Evolutionary conservation across 805 yeast genomes (phyloP).

Genomic region (Starmera dryadoides): DNA sequence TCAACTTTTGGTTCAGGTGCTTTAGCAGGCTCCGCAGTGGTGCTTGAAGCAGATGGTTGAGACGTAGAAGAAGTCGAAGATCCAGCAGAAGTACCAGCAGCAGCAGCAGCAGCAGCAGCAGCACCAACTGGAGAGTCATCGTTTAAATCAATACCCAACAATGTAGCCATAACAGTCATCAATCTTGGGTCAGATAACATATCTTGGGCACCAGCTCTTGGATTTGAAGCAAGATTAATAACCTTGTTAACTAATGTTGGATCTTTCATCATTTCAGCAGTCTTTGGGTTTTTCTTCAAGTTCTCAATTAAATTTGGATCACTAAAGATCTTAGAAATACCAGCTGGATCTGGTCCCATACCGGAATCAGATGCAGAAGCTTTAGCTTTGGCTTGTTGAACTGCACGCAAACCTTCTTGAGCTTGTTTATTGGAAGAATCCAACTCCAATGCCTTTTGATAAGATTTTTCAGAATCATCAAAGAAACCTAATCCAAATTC

Average conservation of each 20-base stretch:
- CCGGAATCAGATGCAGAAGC: conserved; percentile 32
- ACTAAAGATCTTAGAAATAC: conserved; percentile 68
- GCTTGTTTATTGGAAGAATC: conserved; percentile 86
- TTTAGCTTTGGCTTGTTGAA: conserved; percentile 49
- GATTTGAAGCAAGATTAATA: conserved; percentile 55
- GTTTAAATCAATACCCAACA: conserved; percentile 75
- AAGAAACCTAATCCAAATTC: conserved; percentile 77
- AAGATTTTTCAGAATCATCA: conserved; percentile 65
- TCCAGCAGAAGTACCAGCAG: conserved; percentile 21
- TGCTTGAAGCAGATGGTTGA: conserved; percentile 16
- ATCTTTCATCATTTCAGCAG: conserved; percentile 81
- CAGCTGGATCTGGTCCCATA: conserved; percentile 51
- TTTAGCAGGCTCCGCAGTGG: conserved; percentile 1
- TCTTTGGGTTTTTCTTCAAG: conserved; percentile 77
- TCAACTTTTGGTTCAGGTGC: conserved; percentile 16
- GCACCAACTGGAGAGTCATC: conserved; percentile 20
- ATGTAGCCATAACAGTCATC: conserved; percentile 80
- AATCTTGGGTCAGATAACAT: conserved; percentile 77
- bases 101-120: conserved; percentile 19
- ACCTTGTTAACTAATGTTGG: conserved; percentile 74
- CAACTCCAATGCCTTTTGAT: conserved; percentile 71
- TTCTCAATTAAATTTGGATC: conserved; percentile 76
- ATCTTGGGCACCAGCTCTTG: conserved; percentile 63
- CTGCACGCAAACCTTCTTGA: conserved; percentile 67
- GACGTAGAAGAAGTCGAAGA: conserved; percentile 8